These are phyloP conservation scores for Mytilinidion resinicola DNA, from an alignment of 495 filamentous ascomycete species.

Conservation along the genomic window DNA sequence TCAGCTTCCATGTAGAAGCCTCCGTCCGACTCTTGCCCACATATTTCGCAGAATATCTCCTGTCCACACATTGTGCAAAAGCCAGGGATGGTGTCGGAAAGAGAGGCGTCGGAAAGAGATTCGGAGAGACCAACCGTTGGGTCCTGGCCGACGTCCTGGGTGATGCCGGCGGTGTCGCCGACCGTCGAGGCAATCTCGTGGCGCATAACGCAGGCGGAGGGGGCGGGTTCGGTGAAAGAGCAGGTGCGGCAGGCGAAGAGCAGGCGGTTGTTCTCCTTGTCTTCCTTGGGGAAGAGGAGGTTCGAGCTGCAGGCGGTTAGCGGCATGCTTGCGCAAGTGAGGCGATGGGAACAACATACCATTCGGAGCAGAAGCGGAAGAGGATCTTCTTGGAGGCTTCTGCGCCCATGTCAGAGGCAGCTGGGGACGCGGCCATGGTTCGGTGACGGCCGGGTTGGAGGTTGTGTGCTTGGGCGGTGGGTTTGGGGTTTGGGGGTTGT, in stretches of 20 bases:
- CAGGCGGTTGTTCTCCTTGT: conserved; percentile 56
- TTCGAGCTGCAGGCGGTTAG: conserved; percentile 59
- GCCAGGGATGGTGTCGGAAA: conserved; percentile 34
- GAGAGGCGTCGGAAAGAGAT: conserved; percentile 28
- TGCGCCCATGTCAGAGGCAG: conserved; percentile 49
- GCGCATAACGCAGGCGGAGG: conserved; percentile 80
- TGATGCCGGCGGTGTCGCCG: conserved; percentile 93
- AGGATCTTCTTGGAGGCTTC: conserved; percentile 64
- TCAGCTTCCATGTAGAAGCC: conserved; percentile 30
- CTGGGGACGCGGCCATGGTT: conserved; percentile 37
- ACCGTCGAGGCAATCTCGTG: conserved; percentile 83
- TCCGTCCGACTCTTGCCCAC: conserved; percentile 35
- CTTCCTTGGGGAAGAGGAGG: conserved; percentile 95
- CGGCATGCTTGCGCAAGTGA: neutral
- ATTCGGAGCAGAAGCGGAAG: conserved; percentile 96
- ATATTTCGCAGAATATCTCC: conserved; percentile 45
- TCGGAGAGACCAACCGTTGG: conserved; percentile 80
- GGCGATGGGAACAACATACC: conserved; percentile 43
- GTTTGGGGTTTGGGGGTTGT: neutral
- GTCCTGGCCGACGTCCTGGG: conserved; percentile 90
- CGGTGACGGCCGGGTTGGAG: neutral
- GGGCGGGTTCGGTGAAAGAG: conserved; percentile 78
- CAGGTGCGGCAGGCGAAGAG: conserved; percentile 86
- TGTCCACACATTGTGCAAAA: conserved; percentile 52
- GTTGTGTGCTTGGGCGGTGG: neutral